Conservation (phyloP, 1,284 basidiomycete species). For the Neonothopanus nambi region DNA sequence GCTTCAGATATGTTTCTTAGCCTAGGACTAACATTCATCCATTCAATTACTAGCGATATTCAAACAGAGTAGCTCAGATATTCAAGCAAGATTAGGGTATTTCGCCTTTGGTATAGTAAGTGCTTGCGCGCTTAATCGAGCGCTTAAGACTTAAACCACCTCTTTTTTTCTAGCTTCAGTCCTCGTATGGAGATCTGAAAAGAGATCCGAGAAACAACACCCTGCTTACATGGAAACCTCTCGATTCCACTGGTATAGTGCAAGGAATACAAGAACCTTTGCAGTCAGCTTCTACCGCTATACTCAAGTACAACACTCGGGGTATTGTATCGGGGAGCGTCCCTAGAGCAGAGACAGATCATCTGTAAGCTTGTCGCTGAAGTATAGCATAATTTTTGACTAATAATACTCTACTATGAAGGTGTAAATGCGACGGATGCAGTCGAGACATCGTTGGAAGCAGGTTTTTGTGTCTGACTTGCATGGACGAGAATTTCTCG, state of each 20-base stretch:
- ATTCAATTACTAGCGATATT: conserved; percentile 24
- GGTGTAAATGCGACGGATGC: conserved; percentile 36
- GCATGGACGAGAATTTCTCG: conserved; percentile 32
- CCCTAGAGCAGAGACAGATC: background rate
- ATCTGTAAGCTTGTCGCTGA: background rate
- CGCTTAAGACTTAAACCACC: background rate
- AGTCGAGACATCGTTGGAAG: conserved; percentile 31
- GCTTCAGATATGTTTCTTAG: background rate
- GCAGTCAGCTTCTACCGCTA: background rate
- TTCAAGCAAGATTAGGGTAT: conserved; percentile 12
- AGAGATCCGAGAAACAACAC: conserved; percentile 6
- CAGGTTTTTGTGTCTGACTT: conserved; percentile 32
- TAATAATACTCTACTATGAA: conserved; percentile 1
- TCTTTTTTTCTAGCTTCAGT: background rate
- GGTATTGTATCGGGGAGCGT: background rate
- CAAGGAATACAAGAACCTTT: background rate
- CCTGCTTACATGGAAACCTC: conserved; percentile 1
- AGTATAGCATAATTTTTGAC: background rate
- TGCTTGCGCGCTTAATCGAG: background rate
- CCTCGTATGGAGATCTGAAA: background rate
- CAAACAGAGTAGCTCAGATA: conserved; percentile 14
- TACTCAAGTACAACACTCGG: background rate
- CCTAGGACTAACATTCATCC: background rate
- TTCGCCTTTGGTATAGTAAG: conserved; percentile 21
- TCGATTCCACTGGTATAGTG: background rate